Conservation (phyloP, 2,329 filamentous ascomycete genomes). For the Hypoxylon sp. region DNA sequence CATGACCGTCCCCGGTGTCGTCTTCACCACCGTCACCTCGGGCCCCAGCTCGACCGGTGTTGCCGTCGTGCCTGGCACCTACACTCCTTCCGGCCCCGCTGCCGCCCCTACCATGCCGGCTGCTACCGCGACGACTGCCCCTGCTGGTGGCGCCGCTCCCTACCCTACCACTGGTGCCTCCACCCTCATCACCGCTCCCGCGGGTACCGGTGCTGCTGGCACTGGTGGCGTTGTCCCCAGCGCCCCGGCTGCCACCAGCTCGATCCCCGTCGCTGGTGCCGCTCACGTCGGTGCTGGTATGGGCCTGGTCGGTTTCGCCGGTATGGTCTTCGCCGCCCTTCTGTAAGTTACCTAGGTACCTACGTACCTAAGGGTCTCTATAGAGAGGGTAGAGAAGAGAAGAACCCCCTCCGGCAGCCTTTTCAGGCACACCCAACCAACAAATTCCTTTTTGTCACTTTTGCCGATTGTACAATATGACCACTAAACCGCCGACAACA, state of each 20-base stretch:
- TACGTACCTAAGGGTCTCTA: no score
- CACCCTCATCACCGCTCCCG: slow-evolving; percentile 50
- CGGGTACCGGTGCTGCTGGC: slow-evolving; percentile 50
- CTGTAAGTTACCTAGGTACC: slow-evolving; percentile 52
- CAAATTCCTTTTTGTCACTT: slow-evolving; percentile 12
- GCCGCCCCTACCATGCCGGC: slow-evolving; percentile 46
- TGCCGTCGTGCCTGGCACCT: slow-evolving; percentile 52
- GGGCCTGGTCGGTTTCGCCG: slow-evolving; percentile 54
- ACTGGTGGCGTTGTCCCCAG: slow-evolving; percentile 43
- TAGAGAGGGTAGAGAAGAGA: neutral
- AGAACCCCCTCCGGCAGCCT: slow-evolving; percentile 1
- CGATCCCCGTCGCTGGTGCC: slow-evolving; percentile 46
- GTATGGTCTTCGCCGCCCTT: slow-evolving; percentile 53
- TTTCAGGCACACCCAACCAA: slow-evolving; percentile 9
- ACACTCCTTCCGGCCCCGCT: slow-evolving; percentile 41
- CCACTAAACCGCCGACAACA: slow-evolving; percentile 24
- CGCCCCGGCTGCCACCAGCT: slow-evolving; percentile 16
- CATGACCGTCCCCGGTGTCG: slow-evolving; percentile 54
- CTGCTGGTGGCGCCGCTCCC: slow-evolving; percentile 42
- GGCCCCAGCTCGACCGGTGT: slow-evolving; percentile 51
- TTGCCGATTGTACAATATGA: slow-evolving; percentile 30
- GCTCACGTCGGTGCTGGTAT: slow-evolving; percentile 52
- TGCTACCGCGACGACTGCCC: slow-evolving; percentile 46
- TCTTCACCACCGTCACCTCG: slow-evolving; percentile 47
- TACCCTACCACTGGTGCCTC: slow-evolving; percentile 48